A percentile compares a stretch with the other conserved stretches of the same genome.
Evolutionary conservation across 2,329 filamentous ascomycete genomes (phyloP).

Genomic region (Fusarium penzigii): DNA sequence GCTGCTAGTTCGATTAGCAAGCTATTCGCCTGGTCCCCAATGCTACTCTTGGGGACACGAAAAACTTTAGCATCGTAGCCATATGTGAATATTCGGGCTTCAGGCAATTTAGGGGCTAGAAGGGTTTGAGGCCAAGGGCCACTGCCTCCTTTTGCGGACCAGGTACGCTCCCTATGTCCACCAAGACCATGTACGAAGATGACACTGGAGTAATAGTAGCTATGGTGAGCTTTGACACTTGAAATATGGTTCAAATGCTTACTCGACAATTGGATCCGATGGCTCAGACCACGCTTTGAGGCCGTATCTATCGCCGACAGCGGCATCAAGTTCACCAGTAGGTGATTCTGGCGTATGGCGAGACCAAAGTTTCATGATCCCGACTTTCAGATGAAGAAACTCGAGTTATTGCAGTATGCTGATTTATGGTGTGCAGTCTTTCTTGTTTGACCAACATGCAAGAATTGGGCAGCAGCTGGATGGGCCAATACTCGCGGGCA

Average conservation of each 20-base stretch:
- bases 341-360: background rate
- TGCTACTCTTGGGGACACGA: background rate
- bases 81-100: constrained; percentile 2
- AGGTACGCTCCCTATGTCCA: constrained; percentile 4
- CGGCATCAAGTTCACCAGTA: background rate
- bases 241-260: background rate
- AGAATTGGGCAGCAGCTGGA: too few relatives aligned
- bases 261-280: constrained; percentile 1
- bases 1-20: background rate
- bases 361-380: background rate
- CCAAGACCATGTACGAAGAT: constrained; percentile 3
- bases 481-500: too few relatives aligned
- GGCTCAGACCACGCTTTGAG: background rate
- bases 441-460: too few relatives aligned
- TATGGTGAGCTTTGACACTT: too few relatives aligned
- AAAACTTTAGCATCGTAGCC: constrained; percentile 6
- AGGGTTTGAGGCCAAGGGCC: constrained; percentile 1
- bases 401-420: background rate
- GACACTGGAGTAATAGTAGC: background rate
- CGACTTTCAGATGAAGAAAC: background rate
- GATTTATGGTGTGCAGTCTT: too few relatives aligned
- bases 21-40: constrained; percentile 2
- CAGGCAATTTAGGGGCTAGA: background rate
- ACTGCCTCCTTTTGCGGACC: background rate
- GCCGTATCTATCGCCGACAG: background rate